Conservation (phyloP, 768 basidiomycete genomes). For the Pisolithus microcarpus region DNA sequence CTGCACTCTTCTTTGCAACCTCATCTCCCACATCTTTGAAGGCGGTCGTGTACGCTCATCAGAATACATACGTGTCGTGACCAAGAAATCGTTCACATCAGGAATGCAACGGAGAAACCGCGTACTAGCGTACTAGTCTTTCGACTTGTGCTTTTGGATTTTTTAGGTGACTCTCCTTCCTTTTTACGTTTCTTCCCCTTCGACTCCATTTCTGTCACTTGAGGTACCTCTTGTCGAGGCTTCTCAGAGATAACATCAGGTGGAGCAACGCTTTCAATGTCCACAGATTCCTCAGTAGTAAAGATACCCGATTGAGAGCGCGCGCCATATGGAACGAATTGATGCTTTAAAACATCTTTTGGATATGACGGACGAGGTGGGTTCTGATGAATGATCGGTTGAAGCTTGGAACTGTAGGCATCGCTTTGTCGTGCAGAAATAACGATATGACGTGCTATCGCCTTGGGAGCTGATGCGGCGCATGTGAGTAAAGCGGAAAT, state of each 20-base stretch:
- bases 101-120: neutral
- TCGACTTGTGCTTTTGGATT: slow-evolving; percentile 37
- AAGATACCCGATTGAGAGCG: slow-evolving; percentile 9
- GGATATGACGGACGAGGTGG: slow-evolving; percentile 54
- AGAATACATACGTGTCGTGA: neutral
- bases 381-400: slow-evolving; percentile 33
- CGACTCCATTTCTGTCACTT: slow-evolving; percentile 15
- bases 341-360: slow-evolving; percentile 52
- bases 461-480: slow-evolving; percentile 46
- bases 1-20: slow-evolving; percentile 19
- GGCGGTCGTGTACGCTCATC: neutral
- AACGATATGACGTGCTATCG: slow-evolving; percentile 51
- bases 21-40: slow-evolving; percentile 16
- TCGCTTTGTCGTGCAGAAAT: slow-evolving; percentile 43
- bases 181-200: slow-evolving; percentile 42
- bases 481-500: slow-evolving; percentile 38
- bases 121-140: slow-evolving; percentile 13
- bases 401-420: slow-evolving; percentile 15
- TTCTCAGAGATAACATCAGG: neutral
- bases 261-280: slow-evolving; percentile 18
- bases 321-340: slow-evolving; percentile 59
- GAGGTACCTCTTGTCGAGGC: neutral
- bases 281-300: slow-evolving; percentile 12
- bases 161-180: slow-evolving; percentile 40
- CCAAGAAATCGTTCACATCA: neutral